These are phyloP conservation scores for Aspergillus affinis DNA, from an alignment of 495 filamentous ascomycete genomes.

Conservation along the genomic window DNA sequence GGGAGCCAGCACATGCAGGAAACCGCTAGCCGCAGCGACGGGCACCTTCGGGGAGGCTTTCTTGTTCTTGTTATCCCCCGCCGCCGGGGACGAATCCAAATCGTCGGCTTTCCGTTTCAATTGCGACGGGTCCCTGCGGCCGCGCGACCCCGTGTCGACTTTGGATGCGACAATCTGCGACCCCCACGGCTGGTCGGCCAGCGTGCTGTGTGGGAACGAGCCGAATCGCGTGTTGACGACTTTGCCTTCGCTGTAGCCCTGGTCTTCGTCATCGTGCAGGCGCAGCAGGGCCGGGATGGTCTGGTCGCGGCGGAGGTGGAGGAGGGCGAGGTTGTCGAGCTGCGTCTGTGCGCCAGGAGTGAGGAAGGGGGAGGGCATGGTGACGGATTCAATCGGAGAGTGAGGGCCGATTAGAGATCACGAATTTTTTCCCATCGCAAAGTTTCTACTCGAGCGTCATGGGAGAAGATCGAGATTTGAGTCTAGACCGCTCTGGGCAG, in stretches of 20 bases:
- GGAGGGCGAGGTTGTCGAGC: conserved; percentile 63
- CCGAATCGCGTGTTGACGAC: conserved; percentile 93
- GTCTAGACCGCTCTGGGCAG: conserved; percentile 20
- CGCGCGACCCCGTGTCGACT: conserved; percentile 83
- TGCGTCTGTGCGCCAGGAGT: conserved; percentile 57
- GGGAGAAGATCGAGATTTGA: background rate
- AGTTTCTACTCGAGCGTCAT: conserved; percentile 10
- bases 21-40: conserved; percentile 71
- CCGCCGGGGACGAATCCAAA: conserved; percentile 31
- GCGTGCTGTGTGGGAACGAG: conserved; percentile 87
- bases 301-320: conserved; percentile 82
- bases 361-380: conserved; percentile 68
- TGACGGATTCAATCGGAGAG: conserved; percentile 1
- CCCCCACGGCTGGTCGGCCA: conserved; percentile 82
- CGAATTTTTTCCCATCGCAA: background rate
- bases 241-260: conserved; percentile 75
- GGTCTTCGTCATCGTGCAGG: conserved; percentile 55
- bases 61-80: conserved; percentile 25
- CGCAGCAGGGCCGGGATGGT: conserved; percentile 72
- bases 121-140: conserved; percentile 38
- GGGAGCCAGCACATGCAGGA: conserved; percentile 85
- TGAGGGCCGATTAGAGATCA: background rate
- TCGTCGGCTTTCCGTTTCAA: conserved; percentile 57
- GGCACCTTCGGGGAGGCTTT: conserved; percentile 33
- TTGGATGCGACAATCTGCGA: conserved; percentile 86